A percentile compares a stretch with the other conserved stretches of the same genome.
Conservation (phyloP, 352 stramenopile genomes). For the Saprolegnia diclina region DNA sequence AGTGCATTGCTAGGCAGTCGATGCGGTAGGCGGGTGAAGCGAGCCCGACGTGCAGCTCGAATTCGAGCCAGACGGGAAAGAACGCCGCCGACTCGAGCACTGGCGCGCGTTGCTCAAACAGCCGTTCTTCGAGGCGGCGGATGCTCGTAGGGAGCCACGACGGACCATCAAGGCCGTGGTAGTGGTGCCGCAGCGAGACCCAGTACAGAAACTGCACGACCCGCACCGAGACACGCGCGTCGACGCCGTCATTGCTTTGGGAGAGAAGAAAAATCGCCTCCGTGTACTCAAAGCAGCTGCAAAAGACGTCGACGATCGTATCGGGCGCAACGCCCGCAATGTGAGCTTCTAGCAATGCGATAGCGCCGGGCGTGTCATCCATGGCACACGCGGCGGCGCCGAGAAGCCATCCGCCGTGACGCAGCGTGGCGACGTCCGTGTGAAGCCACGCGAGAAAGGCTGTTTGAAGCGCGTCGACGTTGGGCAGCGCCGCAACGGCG, state of each 20-base stretch:
- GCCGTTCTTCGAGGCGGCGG: neutral
- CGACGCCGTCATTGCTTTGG: neutral
- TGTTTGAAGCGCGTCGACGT: too few species aligned
- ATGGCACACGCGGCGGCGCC: too few species aligned
- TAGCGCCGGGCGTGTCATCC: neutral
- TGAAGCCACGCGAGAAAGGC: too few species aligned
- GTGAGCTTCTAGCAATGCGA: neutral
- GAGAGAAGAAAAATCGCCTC: neutral
- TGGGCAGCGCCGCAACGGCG: too few species aligned
- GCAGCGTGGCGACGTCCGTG: too few species aligned
- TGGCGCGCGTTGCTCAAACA: neutral
- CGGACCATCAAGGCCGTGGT: neutral
- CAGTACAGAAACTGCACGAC: slow-evolving; percentile 6
- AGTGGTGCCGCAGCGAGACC: slow-evolving; percentile 7
- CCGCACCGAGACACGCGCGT: neutral
- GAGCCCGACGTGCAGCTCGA: slow-evolving; percentile 1
- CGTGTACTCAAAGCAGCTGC: neutral
- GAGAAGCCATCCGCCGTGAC: too few species aligned
- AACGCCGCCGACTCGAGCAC: neutral
- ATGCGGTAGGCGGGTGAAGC: neutral
- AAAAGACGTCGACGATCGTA: slow-evolving; percentile 5
- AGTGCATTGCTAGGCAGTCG: slow-evolving; percentile 12
- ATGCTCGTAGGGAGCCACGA: neutral
- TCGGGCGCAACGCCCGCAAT: neutral
- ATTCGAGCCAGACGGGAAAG: slow-evolving; percentile 16